Evolutionary conservation across 176 grass and related monocot species (phyloP).

Genomic region (Oropetium thomaeum): DNA sequence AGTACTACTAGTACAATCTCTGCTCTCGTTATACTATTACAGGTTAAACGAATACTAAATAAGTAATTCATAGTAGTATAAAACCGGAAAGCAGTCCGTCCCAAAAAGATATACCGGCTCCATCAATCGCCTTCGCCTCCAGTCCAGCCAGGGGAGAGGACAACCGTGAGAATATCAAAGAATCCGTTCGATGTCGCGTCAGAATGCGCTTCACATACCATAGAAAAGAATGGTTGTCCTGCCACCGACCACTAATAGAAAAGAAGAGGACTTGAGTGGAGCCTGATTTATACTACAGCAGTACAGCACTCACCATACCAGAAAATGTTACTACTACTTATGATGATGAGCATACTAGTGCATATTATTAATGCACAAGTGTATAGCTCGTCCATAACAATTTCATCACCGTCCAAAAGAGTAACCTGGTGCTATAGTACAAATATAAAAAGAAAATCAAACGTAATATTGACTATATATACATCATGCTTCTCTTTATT

Average conservation of each 20-base stretch:
- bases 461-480: background rate
- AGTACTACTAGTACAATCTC: background rate
- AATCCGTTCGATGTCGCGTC: constrained; percentile 32
- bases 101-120: background rate
- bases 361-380: background rate
- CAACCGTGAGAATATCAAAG: constrained; percentile 10
- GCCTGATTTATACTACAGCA: background rate
- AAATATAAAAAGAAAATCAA: background rate
- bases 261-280: background rate
- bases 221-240: constrained; percentile 2
- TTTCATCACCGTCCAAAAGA: background rate
- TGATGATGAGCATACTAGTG: too few species aligned
- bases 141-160: too few species aligned
- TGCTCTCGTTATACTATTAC: background rate
- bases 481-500: constrained; percentile 9
- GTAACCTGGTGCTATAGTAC: background rate
- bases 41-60: too few species aligned
- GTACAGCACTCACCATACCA: too few species aligned
- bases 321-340: too few species aligned
- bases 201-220: constrained; percentile 4
- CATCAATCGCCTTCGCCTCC: background rate
- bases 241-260: constrained; percentile 22
- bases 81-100: too few species aligned
- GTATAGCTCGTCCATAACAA: background rate
- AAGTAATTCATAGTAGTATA: too few species aligned